Conservation (phyloP, 495 filamentous ascomycete genomes). For the Pseudomonodictys pantanalensis region DNA sequence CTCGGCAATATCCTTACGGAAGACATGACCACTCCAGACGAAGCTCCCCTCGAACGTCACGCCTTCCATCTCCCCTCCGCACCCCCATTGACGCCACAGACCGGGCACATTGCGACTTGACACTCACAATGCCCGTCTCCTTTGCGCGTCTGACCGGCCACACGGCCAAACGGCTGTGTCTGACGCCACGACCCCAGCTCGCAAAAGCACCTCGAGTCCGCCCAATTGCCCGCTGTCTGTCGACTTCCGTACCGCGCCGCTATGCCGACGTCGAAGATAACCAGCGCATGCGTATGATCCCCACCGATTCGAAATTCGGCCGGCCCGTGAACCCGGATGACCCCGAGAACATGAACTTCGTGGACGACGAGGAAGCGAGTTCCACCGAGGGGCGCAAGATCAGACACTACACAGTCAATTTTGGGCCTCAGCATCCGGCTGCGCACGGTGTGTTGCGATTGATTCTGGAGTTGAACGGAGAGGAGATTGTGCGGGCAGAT, state of each 20-base stretch:
- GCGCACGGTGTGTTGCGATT: slow-evolving; percentile 97
- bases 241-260: slow-evolving; percentile 62
- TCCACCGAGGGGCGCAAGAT: slow-evolving; percentile 69
- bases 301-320: slow-evolving; percentile 57
- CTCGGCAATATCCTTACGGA: slow-evolving; percentile 6
- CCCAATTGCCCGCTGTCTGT: slow-evolving; percentile 57
- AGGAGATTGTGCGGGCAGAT: slow-evolving; percentile 94
- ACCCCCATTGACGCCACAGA: slow-evolving; percentile 20
- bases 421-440: slow-evolving; percentile 97
- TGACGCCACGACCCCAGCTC: slow-evolving; percentile 41
- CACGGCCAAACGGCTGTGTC: slow-evolving; percentile 63
- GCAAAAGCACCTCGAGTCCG: slow-evolving; percentile 23
- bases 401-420: slow-evolving; percentile 99
- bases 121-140: slow-evolving; percentile 60
- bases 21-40: slow-evolving; percentile 17
- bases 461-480: slow-evolving; percentile 96
- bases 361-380: slow-evolving; percentile 49
- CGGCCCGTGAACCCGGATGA: slow-evolving; percentile 40
- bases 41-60: slow-evolving; percentile 23
- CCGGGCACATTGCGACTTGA: slow-evolving; percentile 15
- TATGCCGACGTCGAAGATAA: slow-evolving; percentile 48
- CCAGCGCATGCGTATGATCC: slow-evolving; percentile 56
- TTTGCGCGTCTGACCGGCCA: slow-evolving; percentile 62
- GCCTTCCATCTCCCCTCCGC: slow-evolving; percentile 16
- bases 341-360: background rate